Evolutionary conservation across 768 basidiomycete genomes (phyloP).

Genomic region (Boletus tomentosulus): DNA sequence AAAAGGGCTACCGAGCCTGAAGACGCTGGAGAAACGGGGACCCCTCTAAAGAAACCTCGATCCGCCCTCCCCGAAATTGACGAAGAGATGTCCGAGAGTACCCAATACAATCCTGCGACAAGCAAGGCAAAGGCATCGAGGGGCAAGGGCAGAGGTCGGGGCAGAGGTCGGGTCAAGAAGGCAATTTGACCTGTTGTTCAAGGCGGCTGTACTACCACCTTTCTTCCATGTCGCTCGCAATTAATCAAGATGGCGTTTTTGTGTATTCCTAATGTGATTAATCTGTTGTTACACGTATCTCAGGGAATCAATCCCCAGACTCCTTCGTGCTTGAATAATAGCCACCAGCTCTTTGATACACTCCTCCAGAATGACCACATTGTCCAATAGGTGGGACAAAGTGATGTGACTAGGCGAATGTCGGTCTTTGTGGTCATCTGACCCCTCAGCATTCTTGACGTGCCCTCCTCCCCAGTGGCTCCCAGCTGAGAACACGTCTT

Average conservation of each 20-base stretch:
- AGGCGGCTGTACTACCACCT: neutral
- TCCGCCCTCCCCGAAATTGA: slow-evolving; percentile 52
- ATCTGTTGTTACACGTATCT: slow-evolving; percentile 54
- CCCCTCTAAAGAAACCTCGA: slow-evolving; percentile 49
- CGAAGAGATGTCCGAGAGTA: slow-evolving; percentile 59
- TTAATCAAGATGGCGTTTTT: neutral
- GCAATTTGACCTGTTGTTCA: slow-evolving; percentile 16
- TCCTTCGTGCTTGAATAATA: slow-evolving; percentile 77
- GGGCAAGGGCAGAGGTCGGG: slow-evolving; percentile 27
- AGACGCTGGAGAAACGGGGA: slow-evolving; percentile 36
- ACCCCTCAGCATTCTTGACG: slow-evolving; percentile 18
- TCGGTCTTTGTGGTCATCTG: slow-evolving; percentile 23
- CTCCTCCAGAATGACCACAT: slow-evolving; percentile 92
- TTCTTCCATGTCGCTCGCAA: neutral
- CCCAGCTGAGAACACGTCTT: slow-evolving; percentile 63
- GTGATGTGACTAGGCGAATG: slow-evolving; percentile 48
- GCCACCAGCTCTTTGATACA: slow-evolving; percentile 90
- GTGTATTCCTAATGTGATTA: slow-evolving; percentile 5
- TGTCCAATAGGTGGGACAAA: slow-evolving; percentile 83
- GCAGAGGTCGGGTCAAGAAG: slow-evolving; percentile 32
- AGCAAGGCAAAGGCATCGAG: slow-evolving; percentile 36
- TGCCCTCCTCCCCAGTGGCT: slow-evolving; percentile 39
- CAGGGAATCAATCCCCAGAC: slow-evolving; percentile 79
- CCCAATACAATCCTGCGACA: slow-evolving; percentile 58
- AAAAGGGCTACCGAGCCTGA: slow-evolving; percentile 32